Percentiles rank a stretch among this genome's conserved stretches.
Evolutionary conservation across 1,139 yeast genomes (phyloP).

Genomic region (Scheffersomyces quercinus): DNA sequence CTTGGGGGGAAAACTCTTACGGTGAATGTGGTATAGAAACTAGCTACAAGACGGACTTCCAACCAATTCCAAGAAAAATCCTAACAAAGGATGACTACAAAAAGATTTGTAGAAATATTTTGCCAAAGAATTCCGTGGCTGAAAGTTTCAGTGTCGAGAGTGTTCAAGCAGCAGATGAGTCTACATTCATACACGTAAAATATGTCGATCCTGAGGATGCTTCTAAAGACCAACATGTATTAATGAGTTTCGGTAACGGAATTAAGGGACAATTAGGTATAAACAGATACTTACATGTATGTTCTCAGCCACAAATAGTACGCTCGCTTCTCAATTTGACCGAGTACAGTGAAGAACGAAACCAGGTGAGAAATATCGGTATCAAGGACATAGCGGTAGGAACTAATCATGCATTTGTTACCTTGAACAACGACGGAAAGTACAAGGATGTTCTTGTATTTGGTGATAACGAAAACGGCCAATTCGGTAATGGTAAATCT

Average conservation of each 20-base stretch:
- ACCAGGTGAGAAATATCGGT: slow-evolving; percentile 42
- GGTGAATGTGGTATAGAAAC: slow-evolving; percentile 86
- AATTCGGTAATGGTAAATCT: slow-evolving; percentile 79
- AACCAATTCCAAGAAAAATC: slow-evolving; percentile 67
- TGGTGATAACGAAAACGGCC: slow-evolving; percentile 85
- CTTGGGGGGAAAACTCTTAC: slow-evolving; percentile 80
- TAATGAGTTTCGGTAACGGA: slow-evolving; percentile 81
- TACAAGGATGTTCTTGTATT: slow-evolving; percentile 65
- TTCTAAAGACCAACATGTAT: slow-evolving; percentile 22
- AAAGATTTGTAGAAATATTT: slow-evolving; percentile 10
- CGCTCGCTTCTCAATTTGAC: slow-evolving; percentile 48
- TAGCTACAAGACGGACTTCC: slow-evolving; percentile 60
- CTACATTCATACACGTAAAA: slow-evolving; percentile 56
- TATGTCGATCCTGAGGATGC: slow-evolving; percentile 17
- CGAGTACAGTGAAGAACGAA: slow-evolving; percentile 40
- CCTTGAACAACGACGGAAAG: slow-evolving; percentile 47
- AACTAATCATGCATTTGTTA: slow-evolving; percentile 62
- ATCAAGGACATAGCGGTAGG: slow-evolving; percentile 62
- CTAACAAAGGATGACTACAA: slow-evolving; percentile 26
- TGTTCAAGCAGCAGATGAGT: slow-evolving; percentile 67
- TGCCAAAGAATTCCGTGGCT: not conserved
- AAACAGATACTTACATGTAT: slow-evolving; percentile 73
- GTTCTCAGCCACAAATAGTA: slow-evolving; percentile 63
- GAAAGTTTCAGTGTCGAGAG: slow-evolving; percentile 31
- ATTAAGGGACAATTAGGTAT: slow-evolving; percentile 86